Evolutionary conservation across 805 yeast genomes (phyloP), one percentile per base, ranked within the genome.

Genomic region (Kurtzmaniella cleridarum): DNA sequence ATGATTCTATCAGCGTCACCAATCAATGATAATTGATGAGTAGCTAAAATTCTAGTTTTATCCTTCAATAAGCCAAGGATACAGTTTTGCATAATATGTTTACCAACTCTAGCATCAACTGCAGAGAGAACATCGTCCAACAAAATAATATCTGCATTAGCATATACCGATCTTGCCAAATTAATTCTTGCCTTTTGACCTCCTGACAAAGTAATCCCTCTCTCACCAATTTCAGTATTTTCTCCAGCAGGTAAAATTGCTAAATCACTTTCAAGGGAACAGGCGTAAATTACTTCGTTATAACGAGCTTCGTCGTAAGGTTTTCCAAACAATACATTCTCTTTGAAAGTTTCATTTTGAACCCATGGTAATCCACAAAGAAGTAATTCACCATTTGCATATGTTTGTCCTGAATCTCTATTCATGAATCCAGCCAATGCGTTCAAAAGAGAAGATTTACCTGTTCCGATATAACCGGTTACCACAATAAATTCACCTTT

Each of bases 81-180:
- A 59, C 95, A 87, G 30, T 76, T 68, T 39, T 77, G 71, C 74
- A 85, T 76, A 37, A 86, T 83, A 50, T 81, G 88, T 41, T 75
- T 76, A n/a, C 93, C 95, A 33, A 85, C 95, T 51, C 85, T 79
- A 26, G 91, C 88, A 59, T 86, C 95, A 6, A 86, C 95, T 4
- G 95, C 95, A 62, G 86, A 78, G 41, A 86, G 68, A 12, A 85
- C 88, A 55, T 86, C 95, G 54, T 86, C 95, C 38, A 86, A 60
- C 36, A 86, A 59, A 30, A 81, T 71, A 17, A 84, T 79, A 51
- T 83, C 88, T 14, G 74, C 73, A 20, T 78, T 69, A 11, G 81
- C 76, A 52, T 86, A 86, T 2, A 84, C 87, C 2, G 91, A 83
- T 54, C 95, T 72, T 3, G 95, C 95, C 43, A 86, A 62, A 52